A percentile compares a stretch with the other conserved stretches of the same genome.
phyloP scores from a whole-genome alignment of 805 yeast species.

The Suhomyces sp. region DNA sequence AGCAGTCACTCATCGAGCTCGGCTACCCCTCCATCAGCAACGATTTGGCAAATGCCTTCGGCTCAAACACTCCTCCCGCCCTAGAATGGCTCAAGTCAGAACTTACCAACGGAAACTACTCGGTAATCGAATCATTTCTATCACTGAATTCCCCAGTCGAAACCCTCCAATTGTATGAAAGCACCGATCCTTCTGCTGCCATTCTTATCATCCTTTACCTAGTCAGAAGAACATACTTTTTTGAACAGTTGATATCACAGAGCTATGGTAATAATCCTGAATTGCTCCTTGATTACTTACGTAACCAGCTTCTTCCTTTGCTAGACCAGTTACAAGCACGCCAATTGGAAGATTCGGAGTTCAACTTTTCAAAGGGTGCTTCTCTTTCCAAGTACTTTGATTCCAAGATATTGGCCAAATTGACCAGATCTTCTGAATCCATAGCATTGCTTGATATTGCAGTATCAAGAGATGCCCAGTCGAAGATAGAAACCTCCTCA shows the following conservation, averaged over 20 bases:
- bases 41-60: constrained; percentile 13
- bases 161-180: background rate
- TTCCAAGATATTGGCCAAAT: background rate
- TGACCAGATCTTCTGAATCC: constrained; percentile 26
- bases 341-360: constrained; percentile 2
- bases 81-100: constrained; percentile 16
- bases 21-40: constrained; percentile 28
- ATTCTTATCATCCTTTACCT: constrained; percentile 21
- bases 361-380: constrained; percentile 5
- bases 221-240: constrained; percentile 21
- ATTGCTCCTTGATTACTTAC: constrained; percentile 19
- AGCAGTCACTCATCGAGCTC: constrained; percentile 27
- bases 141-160: background rate
- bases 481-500: background rate
- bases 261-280: background rate
- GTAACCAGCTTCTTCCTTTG: constrained; percentile 26
- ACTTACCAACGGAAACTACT: constrained; percentile 15
- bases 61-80: constrained; percentile 6
- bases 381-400: background rate
- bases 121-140: constrained; percentile 10
- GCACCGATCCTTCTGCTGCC: constrained; percentile 6
- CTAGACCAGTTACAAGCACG: constrained; percentile 18
- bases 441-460: background rate
- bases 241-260: constrained; percentile 13
- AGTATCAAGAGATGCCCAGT: background rate